These are phyloP conservation scores for Pleodorina starrii DNA, from an alignment of 139 green algal genomes.

Conservation along the genomic window DNA sequence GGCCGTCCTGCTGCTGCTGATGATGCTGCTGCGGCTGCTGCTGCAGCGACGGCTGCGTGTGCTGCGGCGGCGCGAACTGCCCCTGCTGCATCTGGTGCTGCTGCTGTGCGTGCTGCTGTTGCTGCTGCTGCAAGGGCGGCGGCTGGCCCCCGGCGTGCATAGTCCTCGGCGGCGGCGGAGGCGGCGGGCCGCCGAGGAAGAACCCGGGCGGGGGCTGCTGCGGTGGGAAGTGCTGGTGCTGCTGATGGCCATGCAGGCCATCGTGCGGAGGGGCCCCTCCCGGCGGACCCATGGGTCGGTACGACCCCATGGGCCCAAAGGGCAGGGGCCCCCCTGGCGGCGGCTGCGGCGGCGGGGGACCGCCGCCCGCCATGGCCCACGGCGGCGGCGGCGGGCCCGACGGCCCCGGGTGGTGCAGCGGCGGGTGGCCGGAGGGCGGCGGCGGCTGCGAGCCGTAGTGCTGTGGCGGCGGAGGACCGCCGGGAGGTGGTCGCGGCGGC, in stretches of 20 bases:
- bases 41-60: neutral
- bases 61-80: neutral
- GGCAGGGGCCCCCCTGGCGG: neutral
- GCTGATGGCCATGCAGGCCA: neutral
- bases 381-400: slow-evolving; percentile 7
- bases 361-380: neutral
- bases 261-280: neutral
- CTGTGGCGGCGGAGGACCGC: neutral
- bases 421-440: neutral
- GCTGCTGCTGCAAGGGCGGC: neutral
- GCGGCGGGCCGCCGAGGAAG: neutral
- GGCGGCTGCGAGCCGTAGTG: slow-evolving; percentile 6
- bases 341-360: neutral
- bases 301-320: neutral
- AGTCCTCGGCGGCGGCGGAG: neutral
- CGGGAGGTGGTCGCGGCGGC: slow-evolving; percentile 12
- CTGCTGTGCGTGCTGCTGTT: slow-evolving; percentile 6
- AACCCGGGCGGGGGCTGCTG: neutral
- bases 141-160: neutral
- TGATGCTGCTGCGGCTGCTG: neutral
- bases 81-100: neutral
- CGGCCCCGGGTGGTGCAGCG: neutral
- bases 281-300: neutral
- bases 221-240: neutral
- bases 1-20: neutral